phyloP scores from a whole-genome alignment of 1,284 basidiomycete species.

The Boletus chippewaensis region DNA sequence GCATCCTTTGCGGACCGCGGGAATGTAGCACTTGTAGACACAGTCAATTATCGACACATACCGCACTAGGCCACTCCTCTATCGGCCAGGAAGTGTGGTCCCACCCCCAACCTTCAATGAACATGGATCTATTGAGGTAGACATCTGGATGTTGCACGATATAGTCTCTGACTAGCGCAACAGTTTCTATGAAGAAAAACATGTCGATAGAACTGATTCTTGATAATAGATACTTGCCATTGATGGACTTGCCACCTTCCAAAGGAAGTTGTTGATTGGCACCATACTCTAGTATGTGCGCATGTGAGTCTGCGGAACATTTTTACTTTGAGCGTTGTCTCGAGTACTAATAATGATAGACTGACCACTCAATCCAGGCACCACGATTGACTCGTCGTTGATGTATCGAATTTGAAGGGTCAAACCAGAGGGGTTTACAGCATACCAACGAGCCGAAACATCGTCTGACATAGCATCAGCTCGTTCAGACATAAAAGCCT shows the following conservation, averaged over 20 bases:
- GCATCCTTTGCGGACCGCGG: constrained; percentile 44
- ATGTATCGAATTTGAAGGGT: constrained; percentile 44
- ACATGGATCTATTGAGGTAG: constrained; percentile 48
- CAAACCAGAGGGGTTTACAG: constrained; percentile 14
- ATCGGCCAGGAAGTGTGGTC: constrained; percentile 78
- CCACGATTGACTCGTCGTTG: constrained; percentile 47
- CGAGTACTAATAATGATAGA: constrained; percentile 10
- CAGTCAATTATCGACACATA: constrained; percentile 26
- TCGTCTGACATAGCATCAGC: constrained; percentile 34
- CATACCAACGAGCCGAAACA: constrained; percentile 39
- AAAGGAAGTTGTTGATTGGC: constrained; percentile 59
- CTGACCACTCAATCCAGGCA: constrained; percentile 64
- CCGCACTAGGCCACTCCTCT: constrained; percentile 68
- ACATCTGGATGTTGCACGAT: constrained; percentile 55
- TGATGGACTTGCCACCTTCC: constrained; percentile 53
- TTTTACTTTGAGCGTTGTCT: background rate
- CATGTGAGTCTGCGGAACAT: constrained; percentile 65
- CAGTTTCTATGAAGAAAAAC: constrained; percentile 44
- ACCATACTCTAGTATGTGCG: constrained; percentile 73
- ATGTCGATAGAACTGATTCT: background rate
- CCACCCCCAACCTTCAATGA: constrained; percentile 85
- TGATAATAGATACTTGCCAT: constrained; percentile 36
- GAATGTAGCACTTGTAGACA: background rate
- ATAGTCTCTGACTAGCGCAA: constrained; percentile 58
- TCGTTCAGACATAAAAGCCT: too few species aligned